phyloP scores from a whole-genome alignment of 163 green algal genomes.

The Trebouxiophyceae sp. region DNA sequence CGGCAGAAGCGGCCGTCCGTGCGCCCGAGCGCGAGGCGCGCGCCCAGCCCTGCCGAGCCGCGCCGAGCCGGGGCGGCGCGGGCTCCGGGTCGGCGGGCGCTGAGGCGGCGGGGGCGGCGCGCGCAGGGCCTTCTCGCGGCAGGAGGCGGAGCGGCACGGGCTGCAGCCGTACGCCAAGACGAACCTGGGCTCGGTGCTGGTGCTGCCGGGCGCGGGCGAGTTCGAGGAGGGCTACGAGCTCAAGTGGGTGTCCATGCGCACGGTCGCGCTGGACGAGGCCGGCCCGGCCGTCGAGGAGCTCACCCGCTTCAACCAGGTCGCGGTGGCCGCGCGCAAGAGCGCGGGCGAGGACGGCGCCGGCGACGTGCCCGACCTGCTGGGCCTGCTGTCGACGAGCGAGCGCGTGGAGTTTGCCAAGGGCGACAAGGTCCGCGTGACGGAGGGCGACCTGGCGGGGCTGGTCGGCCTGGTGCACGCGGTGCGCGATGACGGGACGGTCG shows the following conservation, averaged over 20 bases:
- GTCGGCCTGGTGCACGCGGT: conserved; percentile 30
- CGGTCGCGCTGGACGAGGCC: conserved; percentile 32
- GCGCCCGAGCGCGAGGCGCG: no score
- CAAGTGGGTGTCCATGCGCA: conserved; percentile 39
- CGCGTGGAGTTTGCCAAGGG: conserved; percentile 15
- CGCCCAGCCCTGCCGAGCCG: no score
- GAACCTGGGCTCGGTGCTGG: not conserved
- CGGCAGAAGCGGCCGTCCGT: no score
- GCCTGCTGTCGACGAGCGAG: conserved; percentile 9
- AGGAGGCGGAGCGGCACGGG: conserved; percentile 45
- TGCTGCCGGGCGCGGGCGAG: conserved; percentile 36
- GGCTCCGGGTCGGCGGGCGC: no score
- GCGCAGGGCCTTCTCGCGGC: conserved; percentile 60
- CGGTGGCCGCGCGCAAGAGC: conserved; percentile 6
- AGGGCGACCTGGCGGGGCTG: conserved; percentile 53
- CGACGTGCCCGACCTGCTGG: conserved; percentile 42
- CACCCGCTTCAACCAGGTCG: conserved; percentile 67
- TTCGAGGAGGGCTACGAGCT: conserved; percentile 84
- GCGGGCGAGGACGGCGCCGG: conserved; percentile 6
- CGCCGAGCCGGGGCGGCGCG: no score
- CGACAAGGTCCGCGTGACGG: conserved; percentile 57
- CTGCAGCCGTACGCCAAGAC: conserved; percentile 37
- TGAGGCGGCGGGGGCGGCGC: not conserved
- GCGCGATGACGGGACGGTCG: conserved; percentile 53
- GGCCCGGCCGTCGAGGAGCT: conserved; percentile 83